Evolutionary conservation across 352 stramenopile genomes (phyloP).

Genomic region (Globisporangium irregulare): DNA sequence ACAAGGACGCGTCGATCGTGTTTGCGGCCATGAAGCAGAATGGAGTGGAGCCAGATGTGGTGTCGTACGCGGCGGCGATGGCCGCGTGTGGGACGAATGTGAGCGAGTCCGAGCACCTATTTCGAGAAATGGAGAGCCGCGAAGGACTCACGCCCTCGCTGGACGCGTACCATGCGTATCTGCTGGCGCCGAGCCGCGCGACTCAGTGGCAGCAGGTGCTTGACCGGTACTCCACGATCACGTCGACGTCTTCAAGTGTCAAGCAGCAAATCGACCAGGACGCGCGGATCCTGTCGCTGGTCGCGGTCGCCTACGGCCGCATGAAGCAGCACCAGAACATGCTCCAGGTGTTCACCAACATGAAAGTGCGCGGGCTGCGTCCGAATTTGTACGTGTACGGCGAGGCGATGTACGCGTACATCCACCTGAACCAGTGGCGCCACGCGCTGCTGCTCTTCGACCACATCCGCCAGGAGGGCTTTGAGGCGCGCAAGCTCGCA

Average conservation of each 20-base stretch:
- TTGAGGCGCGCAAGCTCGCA: conserved; percentile 33
- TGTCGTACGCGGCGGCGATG: conserved; percentile 55
- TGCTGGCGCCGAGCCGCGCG: conserved; percentile 25
- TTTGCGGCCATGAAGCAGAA: conserved; percentile 39
- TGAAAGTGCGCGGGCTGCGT: conserved; percentile 68
- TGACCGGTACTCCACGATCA: conserved; percentile 20
- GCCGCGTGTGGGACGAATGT: conserved; percentile 46
- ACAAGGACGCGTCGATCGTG: conserved; percentile 37
- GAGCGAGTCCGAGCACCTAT: conserved; percentile 39
- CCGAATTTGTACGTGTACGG: conserved; percentile 72
- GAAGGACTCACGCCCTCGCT: conserved; percentile 11
- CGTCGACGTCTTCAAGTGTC: not conserved
- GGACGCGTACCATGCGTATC: conserved; percentile 30
- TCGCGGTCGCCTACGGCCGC: conserved; percentile 58
- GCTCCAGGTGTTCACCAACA: conserved; percentile 62
- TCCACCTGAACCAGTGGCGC: conserved; percentile 55
- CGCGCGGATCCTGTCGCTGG: conserved; percentile 51
- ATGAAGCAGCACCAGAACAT: conserved; percentile 42
- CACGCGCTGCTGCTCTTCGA: conserved; percentile 75
- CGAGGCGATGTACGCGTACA: conserved; percentile 69
- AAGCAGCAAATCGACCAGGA: conserved; percentile 41
- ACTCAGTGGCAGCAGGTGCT: conserved; percentile 18
- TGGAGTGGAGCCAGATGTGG: conserved; percentile 41
- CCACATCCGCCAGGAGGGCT: conserved; percentile 52
- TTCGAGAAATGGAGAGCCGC: conserved; percentile 32